A percentile compares a stretch with the other conserved stretches of the same genome.
Evolutionary conservation across 441 rosid genomes (phyloP).

Genomic region (Codiaeum variegatum): DNA sequence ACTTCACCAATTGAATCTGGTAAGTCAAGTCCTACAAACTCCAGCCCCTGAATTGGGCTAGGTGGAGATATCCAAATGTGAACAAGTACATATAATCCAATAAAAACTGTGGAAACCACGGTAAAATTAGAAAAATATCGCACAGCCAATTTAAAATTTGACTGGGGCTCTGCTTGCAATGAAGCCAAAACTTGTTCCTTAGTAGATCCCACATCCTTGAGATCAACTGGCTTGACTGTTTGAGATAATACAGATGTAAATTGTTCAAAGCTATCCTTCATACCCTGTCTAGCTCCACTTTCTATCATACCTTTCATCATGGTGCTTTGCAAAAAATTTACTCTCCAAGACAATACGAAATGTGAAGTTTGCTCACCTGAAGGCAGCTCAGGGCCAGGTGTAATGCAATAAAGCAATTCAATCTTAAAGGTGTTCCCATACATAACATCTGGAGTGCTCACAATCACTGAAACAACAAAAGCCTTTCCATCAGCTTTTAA

Average conservation of each 20-base stretch:
- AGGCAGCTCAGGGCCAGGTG: constrained; percentile 80
- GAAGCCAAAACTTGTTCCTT: constrained; percentile 86
- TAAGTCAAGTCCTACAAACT: constrained; percentile 87
- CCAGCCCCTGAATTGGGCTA: constrained; percentile 75
- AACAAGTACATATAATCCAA: constrained; percentile 63
- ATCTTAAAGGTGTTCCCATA: constrained; percentile 73
- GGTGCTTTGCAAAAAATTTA: constrained; percentile 83
- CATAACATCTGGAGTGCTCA: constrained; percentile 85
- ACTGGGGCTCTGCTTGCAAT: constrained; percentile 72
- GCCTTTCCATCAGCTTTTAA: constrained; percentile 72
- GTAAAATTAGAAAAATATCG: constrained; percentile 85
- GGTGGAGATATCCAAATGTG: constrained; percentile 69
- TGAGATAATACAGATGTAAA: constrained; percentile 58
- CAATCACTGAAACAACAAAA: constrained; percentile 55
- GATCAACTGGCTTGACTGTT: constrained; percentile 67
- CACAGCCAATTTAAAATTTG: constrained; percentile 78
- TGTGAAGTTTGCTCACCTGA: constrained; percentile 73
- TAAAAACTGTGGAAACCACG: constrained; percentile 59
- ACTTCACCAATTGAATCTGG: constrained; percentile 96
- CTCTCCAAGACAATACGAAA: constrained; percentile 77
- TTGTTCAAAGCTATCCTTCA: constrained; percentile 76
- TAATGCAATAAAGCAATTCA: constrained; percentile 74
- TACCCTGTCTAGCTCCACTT: constrained; percentile 77
- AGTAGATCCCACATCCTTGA: constrained; percentile 68
- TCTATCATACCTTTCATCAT: constrained; percentile 96